Conservation (phyloP, 1,284 basidiomycete species). For the Ceratobasidium sp. region DNA sequence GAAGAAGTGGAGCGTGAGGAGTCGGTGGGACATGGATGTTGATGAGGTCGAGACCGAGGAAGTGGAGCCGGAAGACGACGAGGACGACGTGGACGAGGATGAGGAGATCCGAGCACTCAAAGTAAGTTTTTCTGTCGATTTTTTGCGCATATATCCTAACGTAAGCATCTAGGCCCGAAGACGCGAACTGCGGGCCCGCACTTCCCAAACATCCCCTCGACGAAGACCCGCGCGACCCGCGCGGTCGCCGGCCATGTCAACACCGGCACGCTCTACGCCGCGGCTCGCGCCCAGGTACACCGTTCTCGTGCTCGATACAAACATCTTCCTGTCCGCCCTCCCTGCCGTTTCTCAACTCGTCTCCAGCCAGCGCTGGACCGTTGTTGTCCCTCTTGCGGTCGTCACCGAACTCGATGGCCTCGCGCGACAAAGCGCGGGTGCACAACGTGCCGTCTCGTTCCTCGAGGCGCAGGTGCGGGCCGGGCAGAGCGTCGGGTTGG, state of each 20-base stretch:
- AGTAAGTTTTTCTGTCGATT: conserved; percentile 60
- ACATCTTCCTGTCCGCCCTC: conserved; percentile 88
- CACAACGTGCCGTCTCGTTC: conserved; percentile 33
- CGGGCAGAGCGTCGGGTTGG: conserved; percentile 30
- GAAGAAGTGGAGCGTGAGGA: conserved; percentile 61
- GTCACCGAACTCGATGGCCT: conserved; percentile 97
- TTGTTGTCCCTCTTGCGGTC: conserved; percentile 92
- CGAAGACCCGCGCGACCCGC: conserved; percentile 62
- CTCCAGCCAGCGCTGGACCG: conserved; percentile 86
- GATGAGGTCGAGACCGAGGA: conserved; percentile 67
- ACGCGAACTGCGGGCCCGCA: conserved; percentile 67
- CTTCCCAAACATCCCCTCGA: conserved; percentile 30
- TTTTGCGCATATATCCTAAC: conserved; percentile 42
- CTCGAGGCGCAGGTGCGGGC: conserved; percentile 26
- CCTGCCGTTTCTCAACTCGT: conserved; percentile 80
- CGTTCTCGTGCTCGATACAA: conserved; percentile 93
- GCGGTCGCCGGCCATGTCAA: conserved; percentile 56
- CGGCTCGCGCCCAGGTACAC: conserved; percentile 87
- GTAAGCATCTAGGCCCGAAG: conserved; percentile 69
- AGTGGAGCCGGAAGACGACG: conserved; percentile 58
- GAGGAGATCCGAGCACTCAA: conserved; percentile 83
- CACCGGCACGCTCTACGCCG: conserved; percentile 59
- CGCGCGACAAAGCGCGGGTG: conserved; percentile 66
- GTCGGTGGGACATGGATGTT: conserved; percentile 55
- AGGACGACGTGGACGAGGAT: conserved; percentile 71